These are phyloP conservation scores for Parachlorella kessleri DNA, from an alignment of 139 green algal genomes.

Conservation along the genomic window DNA sequence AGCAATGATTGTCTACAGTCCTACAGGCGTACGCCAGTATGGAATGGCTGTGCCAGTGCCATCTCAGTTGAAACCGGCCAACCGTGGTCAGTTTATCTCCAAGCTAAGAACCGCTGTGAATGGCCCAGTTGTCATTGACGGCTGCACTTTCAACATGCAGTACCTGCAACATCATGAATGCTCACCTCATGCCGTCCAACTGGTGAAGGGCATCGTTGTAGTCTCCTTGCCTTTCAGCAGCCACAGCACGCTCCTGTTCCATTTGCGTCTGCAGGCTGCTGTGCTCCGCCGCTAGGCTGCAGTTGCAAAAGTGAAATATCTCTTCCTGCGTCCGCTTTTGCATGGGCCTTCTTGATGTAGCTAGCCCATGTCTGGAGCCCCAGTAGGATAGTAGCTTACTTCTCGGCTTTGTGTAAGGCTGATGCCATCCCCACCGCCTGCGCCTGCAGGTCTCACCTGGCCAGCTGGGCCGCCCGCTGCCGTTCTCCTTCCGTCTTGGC, in stretches of 20 bases:
- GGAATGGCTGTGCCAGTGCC: too few species aligned
- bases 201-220: neutral
- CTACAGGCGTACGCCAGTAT: too few species aligned
- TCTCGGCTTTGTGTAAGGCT: neutral
- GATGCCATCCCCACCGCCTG: conserved; percentile 1
- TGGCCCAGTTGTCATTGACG: neutral
- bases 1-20: too few species aligned
- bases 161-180: neutral
- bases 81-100: too few species aligned
- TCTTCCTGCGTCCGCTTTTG: conserved; percentile 2
- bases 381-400: neutral
- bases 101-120: too few species aligned
- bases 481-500: conserved; percentile 7
- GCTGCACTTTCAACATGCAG: neutral
- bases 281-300: neutral
- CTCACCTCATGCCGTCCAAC: conserved; percentile 12
- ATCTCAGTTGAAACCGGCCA: too few species aligned
- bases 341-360: neutral
- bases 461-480: conserved; percentile 14
- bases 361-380: neutral
- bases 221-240: neutral
- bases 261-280: conserved; percentile 2
- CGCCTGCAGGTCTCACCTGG: neutral
- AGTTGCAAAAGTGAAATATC: neutral
- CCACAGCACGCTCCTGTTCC: neutral